Evolutionary conservation across 306 rosid species (phyloP).

Genomic region (Canavalia ensiformis): DNA sequence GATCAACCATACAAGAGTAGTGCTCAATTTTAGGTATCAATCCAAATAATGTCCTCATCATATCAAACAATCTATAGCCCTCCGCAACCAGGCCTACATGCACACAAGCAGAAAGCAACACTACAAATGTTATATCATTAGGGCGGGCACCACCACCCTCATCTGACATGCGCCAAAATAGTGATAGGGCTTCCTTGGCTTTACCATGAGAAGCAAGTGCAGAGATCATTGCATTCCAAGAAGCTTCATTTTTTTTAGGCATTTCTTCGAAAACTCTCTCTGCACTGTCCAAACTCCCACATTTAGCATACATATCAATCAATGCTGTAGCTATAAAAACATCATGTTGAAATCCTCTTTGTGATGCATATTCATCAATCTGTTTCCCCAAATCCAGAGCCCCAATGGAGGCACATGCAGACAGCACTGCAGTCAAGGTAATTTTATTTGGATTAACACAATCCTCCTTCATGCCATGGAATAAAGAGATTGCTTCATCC

Average conservation of each 20-base stretch:
- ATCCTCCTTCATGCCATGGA: constrained; percentile 70
- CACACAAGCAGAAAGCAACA: constrained; percentile 93
- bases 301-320: constrained; percentile 93
- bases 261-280: constrained; percentile 71
- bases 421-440: constrained; percentile 74
- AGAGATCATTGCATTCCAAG: constrained; percentile 98
- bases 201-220: constrained; percentile 93
- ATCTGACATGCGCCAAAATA: constrained; percentile 72
- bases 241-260: constrained; percentile 85
- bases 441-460: constrained; percentile 70
- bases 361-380: constrained; percentile 70
- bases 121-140: constrained; percentile 88
- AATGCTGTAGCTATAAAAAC: constrained; percentile 82
- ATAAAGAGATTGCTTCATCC: constrained; percentile 76
- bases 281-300: constrained; percentile 88
- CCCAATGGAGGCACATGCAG: constrained; percentile 84
- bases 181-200: constrained; percentile 76
- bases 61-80: constrained; percentile 73
- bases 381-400: constrained; percentile 83
- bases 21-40: constrained; percentile 92
- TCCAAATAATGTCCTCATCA: constrained; percentile 75
- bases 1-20: constrained; percentile 94
- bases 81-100: constrained; percentile 84
- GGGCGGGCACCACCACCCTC: constrained; percentile 71
- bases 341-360: constrained; percentile 70